Conservation (phyloP, 106 monocot species). For the Vanilla planifolia region DNA sequence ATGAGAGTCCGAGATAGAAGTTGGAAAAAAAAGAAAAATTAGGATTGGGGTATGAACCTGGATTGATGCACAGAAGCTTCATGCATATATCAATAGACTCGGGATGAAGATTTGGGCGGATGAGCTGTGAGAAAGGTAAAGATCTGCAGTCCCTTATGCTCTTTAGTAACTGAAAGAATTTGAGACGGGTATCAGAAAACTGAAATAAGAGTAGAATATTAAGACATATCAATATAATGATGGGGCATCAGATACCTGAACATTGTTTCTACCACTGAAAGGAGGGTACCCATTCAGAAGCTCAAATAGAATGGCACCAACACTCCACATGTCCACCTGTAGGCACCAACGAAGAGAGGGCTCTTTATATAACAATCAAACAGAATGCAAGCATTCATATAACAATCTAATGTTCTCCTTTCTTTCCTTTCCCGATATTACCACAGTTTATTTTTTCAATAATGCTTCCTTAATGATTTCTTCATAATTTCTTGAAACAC, state of each 20-base stretch:
- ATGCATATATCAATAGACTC: slow-evolving; percentile 49
- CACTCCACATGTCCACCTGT: slow-evolving; percentile 65
- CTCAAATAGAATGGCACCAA: slow-evolving; percentile 58
- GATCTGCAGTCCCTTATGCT: slow-evolving; percentile 28
- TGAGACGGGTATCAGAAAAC: neutral
- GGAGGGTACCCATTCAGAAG: slow-evolving; percentile 65
- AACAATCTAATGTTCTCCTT: too few relatives aligned
- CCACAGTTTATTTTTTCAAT: too few relatives aligned
- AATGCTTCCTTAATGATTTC: too few relatives aligned
- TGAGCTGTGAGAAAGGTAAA: slow-evolving; percentile 44
- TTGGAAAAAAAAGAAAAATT: neutral
- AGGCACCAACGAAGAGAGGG: too few relatives aligned
- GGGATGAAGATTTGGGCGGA: slow-evolving; percentile 30
- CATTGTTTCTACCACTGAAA: slow-evolving; percentile 46
- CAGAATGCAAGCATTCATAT: too few relatives aligned
- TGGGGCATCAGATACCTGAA: slow-evolving; percentile 28
- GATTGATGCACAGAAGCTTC: slow-evolving; percentile 36
- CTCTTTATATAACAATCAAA: too few relatives aligned
- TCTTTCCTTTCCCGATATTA: too few relatives aligned
- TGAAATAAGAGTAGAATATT: neutral
- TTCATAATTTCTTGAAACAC: too few relatives aligned
- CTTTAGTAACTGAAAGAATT: slow-evolving; percentile 29
- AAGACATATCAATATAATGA: neutral
- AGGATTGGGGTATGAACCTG: slow-evolving; percentile 22
- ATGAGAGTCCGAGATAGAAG: neutral